These are phyloP conservation scores for Acacia confusa DNA, from an alignment of 306 rosid genomes.

Conservation along the genomic window DNA sequence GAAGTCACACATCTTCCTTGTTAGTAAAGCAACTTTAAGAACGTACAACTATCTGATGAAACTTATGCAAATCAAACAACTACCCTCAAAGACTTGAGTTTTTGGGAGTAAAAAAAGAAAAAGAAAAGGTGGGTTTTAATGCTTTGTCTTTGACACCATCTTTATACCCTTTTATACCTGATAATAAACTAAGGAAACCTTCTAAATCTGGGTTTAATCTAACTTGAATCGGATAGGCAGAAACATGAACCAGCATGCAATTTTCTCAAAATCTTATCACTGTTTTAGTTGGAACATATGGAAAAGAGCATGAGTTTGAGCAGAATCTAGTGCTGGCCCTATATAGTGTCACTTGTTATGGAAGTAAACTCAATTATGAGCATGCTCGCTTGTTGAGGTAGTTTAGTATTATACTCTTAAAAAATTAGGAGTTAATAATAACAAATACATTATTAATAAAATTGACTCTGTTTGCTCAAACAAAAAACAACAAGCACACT, in stretches of 20 bases:
- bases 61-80: background rate
- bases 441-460: too few relatives aligned
- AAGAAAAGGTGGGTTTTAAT: background rate
- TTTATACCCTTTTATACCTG: background rate
- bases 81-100: background rate
- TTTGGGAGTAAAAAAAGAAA: background rate
- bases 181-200: background rate
- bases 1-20: background rate
- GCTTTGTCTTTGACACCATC: background rate
- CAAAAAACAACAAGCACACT: conserved; percentile 4
- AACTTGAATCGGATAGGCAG: background rate
- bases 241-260: background rate
- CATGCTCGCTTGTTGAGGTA: conserved; percentile 21
- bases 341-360: conserved; percentile 22
- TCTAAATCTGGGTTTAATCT: background rate
- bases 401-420: background rate
- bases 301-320: background rate
- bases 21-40: conserved; percentile 7
- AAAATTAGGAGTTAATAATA: background rate
- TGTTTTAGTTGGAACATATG: background rate
- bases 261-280: background rate
- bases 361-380: conserved; percentile 35
- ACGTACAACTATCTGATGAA: background rate
- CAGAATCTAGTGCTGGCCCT: background rate
- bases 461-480: too few relatives aligned